phyloP scores from a whole-genome alignment of 495 filamentous ascomycete genomes.

The Hypomontagnella submonticulosa region DNA sequence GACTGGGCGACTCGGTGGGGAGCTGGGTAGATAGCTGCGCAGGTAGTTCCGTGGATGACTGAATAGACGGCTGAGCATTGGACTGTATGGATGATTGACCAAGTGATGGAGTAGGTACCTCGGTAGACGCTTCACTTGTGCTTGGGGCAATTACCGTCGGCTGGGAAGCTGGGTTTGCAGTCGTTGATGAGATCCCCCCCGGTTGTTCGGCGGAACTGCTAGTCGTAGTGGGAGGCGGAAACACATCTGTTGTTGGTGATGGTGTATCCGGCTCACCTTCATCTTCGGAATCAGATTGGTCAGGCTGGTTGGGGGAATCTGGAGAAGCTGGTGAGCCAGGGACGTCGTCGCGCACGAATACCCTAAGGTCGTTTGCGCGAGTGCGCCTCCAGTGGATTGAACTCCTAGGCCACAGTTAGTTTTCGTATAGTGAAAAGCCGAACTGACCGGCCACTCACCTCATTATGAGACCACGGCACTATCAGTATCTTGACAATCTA shows the following conservation, averaged over 20 bases:
- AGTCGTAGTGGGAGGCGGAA: slow-evolving; percentile 9
- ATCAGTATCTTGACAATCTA: slow-evolving; percentile 26
- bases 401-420: slow-evolving; percentile 25
- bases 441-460: slow-evolving; percentile 15
- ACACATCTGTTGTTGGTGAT: slow-evolving; percentile 26
- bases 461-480: slow-evolving; percentile 35
- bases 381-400: slow-evolving; percentile 25
- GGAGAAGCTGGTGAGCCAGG: not conserved
- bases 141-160: slow-evolving; percentile 9
- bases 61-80: too few species aligned
- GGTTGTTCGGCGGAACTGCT: slow-evolving; percentile 1
- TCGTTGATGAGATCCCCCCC: slow-evolving; percentile 5
- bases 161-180: not conserved
- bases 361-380: slow-evolving; percentile 28
- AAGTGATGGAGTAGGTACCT: too few species aligned
- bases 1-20: not conserved
- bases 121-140: not conserved
- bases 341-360: slow-evolving; percentile 34
- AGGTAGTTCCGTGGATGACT: too few species aligned
- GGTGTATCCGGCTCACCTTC: slow-evolving; percentile 33
- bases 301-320: not conserved
- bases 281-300: slow-evolving; percentile 26
- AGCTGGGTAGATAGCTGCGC: too few species aligned
- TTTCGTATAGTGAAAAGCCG: not conserved
- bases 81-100: too few species aligned